Base-by-base conservation (phyloP, 192 early-diverging fungal genomes). In the Coemansia sp. region DNA sequence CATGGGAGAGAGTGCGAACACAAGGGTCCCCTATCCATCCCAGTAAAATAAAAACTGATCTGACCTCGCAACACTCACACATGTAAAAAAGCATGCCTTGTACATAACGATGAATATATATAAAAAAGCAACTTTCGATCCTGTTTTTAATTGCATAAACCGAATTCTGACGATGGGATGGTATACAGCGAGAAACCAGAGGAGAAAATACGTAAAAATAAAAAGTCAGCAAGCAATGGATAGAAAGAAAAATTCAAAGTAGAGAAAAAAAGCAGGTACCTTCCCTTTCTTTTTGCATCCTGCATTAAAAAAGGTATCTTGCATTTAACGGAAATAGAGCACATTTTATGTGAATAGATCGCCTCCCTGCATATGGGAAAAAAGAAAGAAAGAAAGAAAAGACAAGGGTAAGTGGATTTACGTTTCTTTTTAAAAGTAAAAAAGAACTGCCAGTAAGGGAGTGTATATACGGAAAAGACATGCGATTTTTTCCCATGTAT, bases 331-430 rank as follows among this genome's bases (percentile, higher is more conserved):
- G 57, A 41, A 59, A 59, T 18, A 59, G 37, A 59, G 38, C 16
- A 40, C 7, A 38, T 15, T 39, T 59, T 59, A 15, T 54, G 52
- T 59, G 57, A 13, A 23, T 59, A 38, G 57, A 59, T 59, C 57
- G 39, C 57, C 57, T 26, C 26, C 57, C 39, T 59, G 57, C 57
- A 59, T 59, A 18, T 59, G 13, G 13, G 26, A 26, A 19, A 54
- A 50, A 23, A 19, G 21, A 23, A 9, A 0, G n/a, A n/a, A n/a
- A n/a, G n/a, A n/a, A n/a, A n/a, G n/a, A n/a, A 54, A 23, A 54
- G 26, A 26, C 26, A 26, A 48, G 47, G 47, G 47, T 15, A 59
- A 41, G 57, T 11, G 11, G 57, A 59, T 59, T 18, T 41, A 41
- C 57, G 56, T 6, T 50, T 50, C 19, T 4, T 49, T n/a, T 50